Evolutionary conservation across 192 early-diverging fungal species (phyloP), one percentile per base, ranked within the genome.

Genomic region (Coemansia sp.): DNA sequence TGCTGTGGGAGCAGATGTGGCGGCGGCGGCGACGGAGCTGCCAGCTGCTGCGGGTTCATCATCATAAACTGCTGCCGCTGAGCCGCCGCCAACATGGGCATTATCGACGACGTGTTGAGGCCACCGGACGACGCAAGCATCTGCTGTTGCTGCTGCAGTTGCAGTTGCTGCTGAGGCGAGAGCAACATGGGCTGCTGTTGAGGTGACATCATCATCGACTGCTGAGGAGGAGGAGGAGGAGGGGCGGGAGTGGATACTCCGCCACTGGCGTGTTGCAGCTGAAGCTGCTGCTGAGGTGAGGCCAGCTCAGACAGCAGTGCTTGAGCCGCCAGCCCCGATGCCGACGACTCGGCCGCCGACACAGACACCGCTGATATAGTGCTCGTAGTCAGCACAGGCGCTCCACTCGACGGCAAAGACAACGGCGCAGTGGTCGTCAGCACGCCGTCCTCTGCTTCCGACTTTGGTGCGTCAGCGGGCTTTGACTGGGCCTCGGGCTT

Each of bases 11-110:
- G 31, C 31, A 31, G 31, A 31, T 1, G 31, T 31, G 31, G 31
- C 4, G 31, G 31, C 2, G 31, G 31, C 31, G 31, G 31, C 31
- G 31, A 31, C 31, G 31, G 31, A 31, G 31, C 31, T 31, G 31
- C 31, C 2, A 31, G 67, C 38, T 46, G 64, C 55, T 63, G 76
- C 42, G 48, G 69, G 24, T 50, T 46, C 24, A 63, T 67, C 36
- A 55, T 1, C 10, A 69, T 5, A 0, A 71, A 28, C 31, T 48
- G 31, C 31, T 74, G 77, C 5, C 71, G 67, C 71, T 79, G 77
- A 16, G 51, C 71, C 9, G 66, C 70, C 11, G 67, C 59, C 63
- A 73, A 40, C 9, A 21, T 65, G 18, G 73, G 63, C 60, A 73
- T 60, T 63, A 70, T 70, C 26, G 70, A 63, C 11, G 76, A 53